Percentiles rank a stretch among this genome's conserved stretches.
These are phyloP conservation scores for Pseudogymnoascus sp. DNA, from an alignment of 2,329 filamentous ascomycete species.

Conservation along the genomic window DNA sequence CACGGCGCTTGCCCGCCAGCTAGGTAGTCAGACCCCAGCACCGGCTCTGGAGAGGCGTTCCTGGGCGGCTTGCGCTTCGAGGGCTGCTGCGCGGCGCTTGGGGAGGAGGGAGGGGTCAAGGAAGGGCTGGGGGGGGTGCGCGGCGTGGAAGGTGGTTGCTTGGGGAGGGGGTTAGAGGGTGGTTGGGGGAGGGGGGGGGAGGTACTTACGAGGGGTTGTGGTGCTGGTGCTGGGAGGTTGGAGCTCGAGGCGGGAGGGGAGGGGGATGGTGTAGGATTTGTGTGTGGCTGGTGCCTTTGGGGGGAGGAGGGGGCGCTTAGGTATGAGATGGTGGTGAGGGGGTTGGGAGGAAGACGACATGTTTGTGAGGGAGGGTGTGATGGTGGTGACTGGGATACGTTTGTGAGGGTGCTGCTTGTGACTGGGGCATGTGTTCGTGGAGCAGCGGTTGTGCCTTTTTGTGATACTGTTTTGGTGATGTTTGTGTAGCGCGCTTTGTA, in stretches of 20 bases:
- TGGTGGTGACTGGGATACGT: neutral
- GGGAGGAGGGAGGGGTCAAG: neutral
- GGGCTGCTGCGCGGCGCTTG: neutral
- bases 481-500: neutral
- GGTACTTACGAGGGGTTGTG: neutral
- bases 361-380: neutral
- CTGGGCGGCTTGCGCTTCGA: neutral
- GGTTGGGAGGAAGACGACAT: neutral
- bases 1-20: neutral
- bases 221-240: neutral
- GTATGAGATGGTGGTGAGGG: neutral
- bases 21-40: neutral
- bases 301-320: neutral
- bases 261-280: neutral
- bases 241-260: neutral
- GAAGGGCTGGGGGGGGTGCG: neutral
- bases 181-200: no score
- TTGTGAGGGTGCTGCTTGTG: neutral
- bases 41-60: neutral
- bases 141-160: neutral
- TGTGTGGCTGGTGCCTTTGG: neutral
- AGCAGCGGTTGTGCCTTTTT: neutral
- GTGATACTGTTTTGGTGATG: neutral
- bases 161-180: neutral
- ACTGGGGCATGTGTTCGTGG: neutral